phyloP scores from a whole-genome alignment of 2,329 filamentous ascomycete species.

The Alternaria postmessia region DNA sequence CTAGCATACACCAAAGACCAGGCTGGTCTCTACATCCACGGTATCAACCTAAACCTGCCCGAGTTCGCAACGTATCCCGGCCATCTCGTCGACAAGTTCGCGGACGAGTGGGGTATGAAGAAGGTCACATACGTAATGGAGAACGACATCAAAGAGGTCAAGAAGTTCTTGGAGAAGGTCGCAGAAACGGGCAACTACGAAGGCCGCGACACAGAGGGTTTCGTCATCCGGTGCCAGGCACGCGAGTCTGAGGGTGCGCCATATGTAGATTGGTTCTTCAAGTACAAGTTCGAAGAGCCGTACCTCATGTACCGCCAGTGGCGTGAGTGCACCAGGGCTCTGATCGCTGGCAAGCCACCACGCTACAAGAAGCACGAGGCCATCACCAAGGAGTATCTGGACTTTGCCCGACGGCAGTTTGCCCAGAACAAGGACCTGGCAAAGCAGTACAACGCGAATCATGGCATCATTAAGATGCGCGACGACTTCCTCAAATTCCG shows the following conservation, averaged over 20 bases:
- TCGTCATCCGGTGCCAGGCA: conserved; percentile 89
- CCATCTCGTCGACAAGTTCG: conserved; percentile 84
- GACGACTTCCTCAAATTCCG: conserved; percentile 86
- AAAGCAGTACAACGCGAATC: conserved; percentile 81
- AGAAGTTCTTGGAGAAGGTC: conserved; percentile 80
- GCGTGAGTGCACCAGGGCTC: conserved; percentile 92
- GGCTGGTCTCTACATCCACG: conserved; percentile 92
- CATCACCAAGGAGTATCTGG: conserved; percentile 90
- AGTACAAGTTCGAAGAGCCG: conserved; percentile 99
- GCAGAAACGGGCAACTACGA: conserved; percentile 90
- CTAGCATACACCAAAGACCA: conserved; percentile 83
- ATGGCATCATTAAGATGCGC: conserved; percentile 91
- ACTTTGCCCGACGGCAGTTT: conserved; percentile 79
- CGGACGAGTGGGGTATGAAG: conserved; percentile 90
- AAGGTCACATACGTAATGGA: conserved; percentile 84
- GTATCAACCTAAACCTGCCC: conserved; percentile 94
- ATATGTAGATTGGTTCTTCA: conserved; percentile 98
- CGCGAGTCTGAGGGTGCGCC: conserved; percentile 60
- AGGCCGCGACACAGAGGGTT: conserved; percentile 93
- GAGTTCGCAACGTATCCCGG: conserved; percentile 89
- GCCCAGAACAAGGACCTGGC: conserved; percentile 71
- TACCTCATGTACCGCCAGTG: conserved; percentile 99
- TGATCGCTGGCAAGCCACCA: conserved; percentile 78
- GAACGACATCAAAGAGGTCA: conserved; percentile 76
- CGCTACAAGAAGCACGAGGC: conserved; percentile 84